Percentiles rank a stretch among this genome's conserved stretches.
Conservation (phyloP, 805 yeast species). For the Candida lessepsii region DNA sequence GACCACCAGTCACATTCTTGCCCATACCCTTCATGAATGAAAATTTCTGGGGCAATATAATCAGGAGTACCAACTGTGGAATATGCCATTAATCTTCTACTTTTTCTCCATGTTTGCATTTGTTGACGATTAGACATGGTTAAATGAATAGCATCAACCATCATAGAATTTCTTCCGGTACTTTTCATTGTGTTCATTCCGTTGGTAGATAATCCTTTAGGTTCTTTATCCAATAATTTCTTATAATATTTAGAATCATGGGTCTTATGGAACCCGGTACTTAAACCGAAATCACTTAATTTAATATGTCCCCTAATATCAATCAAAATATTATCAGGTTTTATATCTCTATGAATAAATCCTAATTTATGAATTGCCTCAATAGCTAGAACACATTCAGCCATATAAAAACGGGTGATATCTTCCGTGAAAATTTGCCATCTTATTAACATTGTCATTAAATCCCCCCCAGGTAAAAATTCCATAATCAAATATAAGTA, state of each 20-base stretch:
- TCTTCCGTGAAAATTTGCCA: conserved; percentile 95
- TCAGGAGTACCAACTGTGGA: conserved; percentile 97
- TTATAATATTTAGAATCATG: conserved; percentile 87
- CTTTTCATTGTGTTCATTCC: conserved; percentile 28
- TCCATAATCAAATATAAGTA: conserved; percentile 80
- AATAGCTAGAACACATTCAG: conserved; percentile 92
- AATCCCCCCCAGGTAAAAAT: conserved; percentile 77
- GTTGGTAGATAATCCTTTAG: conserved; percentile 12
- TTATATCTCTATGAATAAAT: conserved; percentile 94
- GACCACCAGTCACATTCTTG: conserved; percentile 99
- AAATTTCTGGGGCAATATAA: conserved; percentile 93
- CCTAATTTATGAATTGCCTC: conserved; percentile 93
- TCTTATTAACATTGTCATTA: conserved; percentile 93
- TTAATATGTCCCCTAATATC: conserved; percentile 75
- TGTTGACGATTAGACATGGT: conserved; percentile 95
- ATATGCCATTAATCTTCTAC: conserved; percentile 89
- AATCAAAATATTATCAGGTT: conserved; percentile 92
- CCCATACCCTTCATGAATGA: conserved; percentile 89
- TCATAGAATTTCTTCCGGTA: conserved; percentile 64
- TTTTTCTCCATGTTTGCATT: conserved; percentile 94
- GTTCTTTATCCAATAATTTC: conserved; percentile 67
- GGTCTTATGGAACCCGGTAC: conserved; percentile 91
- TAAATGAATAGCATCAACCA: conserved; percentile 91
- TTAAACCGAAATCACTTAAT: conserved; percentile 72
- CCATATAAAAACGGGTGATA: conserved; percentile 89